phyloP scores from a whole-genome alignment of 176 grass and related monocot genomes.

The Paspalum notatum region DNA sequence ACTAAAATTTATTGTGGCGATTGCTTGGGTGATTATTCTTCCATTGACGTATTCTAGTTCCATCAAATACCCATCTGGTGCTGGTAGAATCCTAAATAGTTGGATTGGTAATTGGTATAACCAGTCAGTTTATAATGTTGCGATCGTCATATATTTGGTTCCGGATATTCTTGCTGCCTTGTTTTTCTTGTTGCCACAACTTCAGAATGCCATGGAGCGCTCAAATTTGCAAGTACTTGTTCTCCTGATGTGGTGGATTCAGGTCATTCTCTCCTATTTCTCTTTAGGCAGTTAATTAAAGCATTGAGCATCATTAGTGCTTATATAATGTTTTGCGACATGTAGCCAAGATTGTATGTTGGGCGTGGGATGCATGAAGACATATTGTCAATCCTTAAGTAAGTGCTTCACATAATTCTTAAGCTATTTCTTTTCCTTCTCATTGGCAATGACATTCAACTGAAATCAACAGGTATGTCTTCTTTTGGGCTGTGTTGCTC shows the following conservation, averaged over 20 bases:
- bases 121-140: constrained; percentile 62
- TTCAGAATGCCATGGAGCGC: constrained; percentile 60
- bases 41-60: constrained; percentile 65
- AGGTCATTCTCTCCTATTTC: constrained; percentile 53
- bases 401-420: constrained; percentile 33
- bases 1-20: constrained; percentile 61
- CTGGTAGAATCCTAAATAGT: constrained; percentile 61
- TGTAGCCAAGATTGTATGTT: constrained; percentile 73
- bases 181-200: constrained; percentile 72
- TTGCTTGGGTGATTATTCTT: constrained; percentile 79
- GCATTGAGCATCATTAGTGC: constrained; percentile 20
- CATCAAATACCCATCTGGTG: constrained; percentile 60
- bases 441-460: constrained; percentile 14
- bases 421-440: constrained; percentile 28
- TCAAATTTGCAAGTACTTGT: constrained; percentile 49
- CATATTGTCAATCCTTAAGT: constrained; percentile 75
- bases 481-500: constrained; percentile 80
- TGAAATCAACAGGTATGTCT: constrained; percentile 61
- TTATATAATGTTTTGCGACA: constrained; percentile 39
- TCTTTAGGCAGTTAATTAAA: constrained; percentile 17
- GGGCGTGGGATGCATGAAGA: constrained; percentile 78
- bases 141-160: constrained; percentile 62
- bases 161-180: constrained; percentile 68
- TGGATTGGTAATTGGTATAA: constrained; percentile 64
- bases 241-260: constrained; percentile 86